phyloP scores from a whole-genome alignment of 2,329 filamentous ascomycete species.

The Aspergillus uvarum region DNA sequence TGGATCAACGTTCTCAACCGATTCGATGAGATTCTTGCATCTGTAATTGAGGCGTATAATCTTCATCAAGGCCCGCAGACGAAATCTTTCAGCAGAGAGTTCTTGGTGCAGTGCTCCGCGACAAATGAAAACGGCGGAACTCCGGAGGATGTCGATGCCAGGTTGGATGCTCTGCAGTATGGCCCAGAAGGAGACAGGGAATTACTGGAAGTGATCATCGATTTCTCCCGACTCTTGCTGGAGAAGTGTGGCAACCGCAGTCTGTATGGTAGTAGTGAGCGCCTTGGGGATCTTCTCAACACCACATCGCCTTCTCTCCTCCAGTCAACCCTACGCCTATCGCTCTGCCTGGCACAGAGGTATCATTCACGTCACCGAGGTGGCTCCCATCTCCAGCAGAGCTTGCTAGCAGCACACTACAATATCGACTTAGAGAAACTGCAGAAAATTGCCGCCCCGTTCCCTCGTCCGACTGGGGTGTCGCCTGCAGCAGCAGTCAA shows the following conservation, averaged over 20 bases:
- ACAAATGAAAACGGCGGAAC: constrained; percentile 60
- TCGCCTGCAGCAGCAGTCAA: constrained; percentile 62
- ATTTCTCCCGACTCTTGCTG: constrained; percentile 82
- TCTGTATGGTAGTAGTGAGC: constrained; percentile 89
- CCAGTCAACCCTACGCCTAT: constrained; percentile 73
- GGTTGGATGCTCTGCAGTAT: constrained; percentile 63
- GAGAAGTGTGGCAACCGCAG: constrained; percentile 97
- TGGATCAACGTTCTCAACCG: constrained; percentile 95
- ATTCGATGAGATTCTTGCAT: constrained; percentile 84
- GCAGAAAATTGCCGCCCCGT: constrained; percentile 78
- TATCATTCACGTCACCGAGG: constrained; percentile 86
- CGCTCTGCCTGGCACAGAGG: constrained; percentile 82
- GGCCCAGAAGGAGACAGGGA: constrained; percentile 73
- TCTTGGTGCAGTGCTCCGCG: constrained; percentile 48
- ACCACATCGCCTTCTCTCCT: constrained; percentile 79
- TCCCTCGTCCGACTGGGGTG: constrained; percentile 65
- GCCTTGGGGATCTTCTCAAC: constrained; percentile 85
- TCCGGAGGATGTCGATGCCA: constrained; percentile 53
- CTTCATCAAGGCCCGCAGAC: constrained; percentile 78
- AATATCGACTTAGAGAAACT: constrained; percentile 72
- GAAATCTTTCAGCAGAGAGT: constrained; percentile 62
- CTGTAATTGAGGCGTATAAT: constrained; percentile 76
- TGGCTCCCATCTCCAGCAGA: constrained; percentile 66
- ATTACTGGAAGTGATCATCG: constrained; percentile 75
- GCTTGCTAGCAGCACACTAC: constrained; percentile 80